Conservation (phyloP, 2,329 filamentous ascomycete genomes). For the Albophoma yamanashiensis region DNA sequence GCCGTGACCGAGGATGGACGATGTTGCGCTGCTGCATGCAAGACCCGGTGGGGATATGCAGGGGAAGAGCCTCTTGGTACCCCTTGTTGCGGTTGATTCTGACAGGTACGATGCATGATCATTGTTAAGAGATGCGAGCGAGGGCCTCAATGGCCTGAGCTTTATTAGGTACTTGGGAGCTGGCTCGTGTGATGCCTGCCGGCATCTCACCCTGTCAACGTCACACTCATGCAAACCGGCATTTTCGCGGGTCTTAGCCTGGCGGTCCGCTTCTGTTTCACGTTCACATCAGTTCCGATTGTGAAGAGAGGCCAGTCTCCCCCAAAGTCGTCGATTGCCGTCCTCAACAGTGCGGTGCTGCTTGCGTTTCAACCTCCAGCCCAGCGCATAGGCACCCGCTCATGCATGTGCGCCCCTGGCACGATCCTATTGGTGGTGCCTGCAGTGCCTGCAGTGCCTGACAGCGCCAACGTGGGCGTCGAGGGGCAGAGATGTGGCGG, state of each 20-base stretch:
- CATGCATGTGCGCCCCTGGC: constrained; percentile 4
- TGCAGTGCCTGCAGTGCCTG: not conserved
- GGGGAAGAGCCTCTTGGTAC: no score
- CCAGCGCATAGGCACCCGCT: not conserved
- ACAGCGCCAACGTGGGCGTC: not conserved
- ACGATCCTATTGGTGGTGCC: constrained; percentile 6
- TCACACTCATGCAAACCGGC: no score
- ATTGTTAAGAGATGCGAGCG: no score
- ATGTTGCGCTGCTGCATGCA: no score
- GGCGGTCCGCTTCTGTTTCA: not conserved
- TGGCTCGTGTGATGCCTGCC: not conserved
- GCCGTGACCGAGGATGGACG: no score
- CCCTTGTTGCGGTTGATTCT: no score
- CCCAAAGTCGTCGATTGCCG: not conserved
- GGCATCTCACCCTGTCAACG: no score
- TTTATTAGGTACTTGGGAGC: not conserved
- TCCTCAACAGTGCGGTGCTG: not conserved
- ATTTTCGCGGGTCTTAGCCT: no score
- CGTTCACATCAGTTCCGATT: not conserved
- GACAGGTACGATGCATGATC: no score
- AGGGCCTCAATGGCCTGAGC: not conserved
- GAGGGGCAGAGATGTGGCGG: not conserved
- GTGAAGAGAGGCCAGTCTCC: not conserved
- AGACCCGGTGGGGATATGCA: no score
- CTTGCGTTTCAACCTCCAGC: not conserved